These are phyloP conservation scores for Fraxinus quadrangulata DNA, from an alignment of 257 asterid genomes.

Conservation along the genomic window DNA sequence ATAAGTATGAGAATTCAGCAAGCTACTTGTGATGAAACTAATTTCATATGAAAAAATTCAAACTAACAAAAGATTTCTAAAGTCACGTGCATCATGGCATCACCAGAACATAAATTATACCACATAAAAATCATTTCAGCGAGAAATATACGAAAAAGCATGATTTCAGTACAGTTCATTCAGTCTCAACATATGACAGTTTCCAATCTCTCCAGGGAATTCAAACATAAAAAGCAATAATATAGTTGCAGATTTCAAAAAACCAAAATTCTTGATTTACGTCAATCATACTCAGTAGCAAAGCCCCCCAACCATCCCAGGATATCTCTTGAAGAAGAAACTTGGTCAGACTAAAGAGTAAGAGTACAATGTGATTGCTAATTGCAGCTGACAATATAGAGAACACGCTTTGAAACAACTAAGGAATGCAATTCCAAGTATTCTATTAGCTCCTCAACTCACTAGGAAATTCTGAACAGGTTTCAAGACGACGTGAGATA, in stretches of 20 bases:
- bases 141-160: conserved; percentile 17
- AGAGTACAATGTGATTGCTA: not conserved
- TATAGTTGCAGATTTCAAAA: conserved; percentile 14
- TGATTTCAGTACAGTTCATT: not conserved
- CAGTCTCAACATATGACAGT: conserved; percentile 10
- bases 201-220: conserved; percentile 11
- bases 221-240: not conserved
- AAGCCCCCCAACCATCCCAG: not conserved
- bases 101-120: conserved; percentile 15
- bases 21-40: conserved; percentile 7
- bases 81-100: conserved; percentile 18
- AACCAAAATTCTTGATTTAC: not conserved
- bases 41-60: not conserved
- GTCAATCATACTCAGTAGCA: not conserved
- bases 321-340: not conserved
- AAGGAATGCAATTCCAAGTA: conserved; percentile 3
- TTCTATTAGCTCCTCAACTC: not conserved
- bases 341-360: conserved; percentile 1
- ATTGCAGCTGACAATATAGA: not conserved
- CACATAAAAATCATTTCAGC: conserved; percentile 8
- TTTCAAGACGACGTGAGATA: not conserved
- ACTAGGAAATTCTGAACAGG: not conserved
- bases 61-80: conserved; percentile 8
- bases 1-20: conserved; percentile 20
- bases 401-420: not conserved